A percentile compares a stretch with the other conserved stretches of the same genome.
Evolutionary conservation across 176 grass and related monocot genomes (phyloP).

Genomic region (Oropetium thomaeum): DNA sequence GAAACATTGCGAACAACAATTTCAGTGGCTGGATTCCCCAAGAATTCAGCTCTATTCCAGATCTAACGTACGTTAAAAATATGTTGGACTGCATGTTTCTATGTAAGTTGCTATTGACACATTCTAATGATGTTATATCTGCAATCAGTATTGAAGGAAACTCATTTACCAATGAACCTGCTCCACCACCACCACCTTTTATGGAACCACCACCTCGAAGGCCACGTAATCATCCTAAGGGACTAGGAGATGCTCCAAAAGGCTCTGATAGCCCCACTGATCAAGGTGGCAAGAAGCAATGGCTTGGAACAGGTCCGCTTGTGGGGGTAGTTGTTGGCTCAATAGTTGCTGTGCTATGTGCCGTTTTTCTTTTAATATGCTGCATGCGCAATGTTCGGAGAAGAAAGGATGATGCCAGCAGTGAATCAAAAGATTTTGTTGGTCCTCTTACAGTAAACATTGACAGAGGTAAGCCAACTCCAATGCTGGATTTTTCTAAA

Average conservation of each 20-base stretch:
- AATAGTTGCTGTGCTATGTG: conserved; percentile 45
- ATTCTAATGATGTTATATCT: conserved; percentile 44
- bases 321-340: conserved; percentile 72
- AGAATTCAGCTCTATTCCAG: conserved; percentile 82
- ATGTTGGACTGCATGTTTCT: not conserved
- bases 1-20: conserved; percentile 96
- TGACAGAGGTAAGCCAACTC: conserved; percentile 59
- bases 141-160: conserved; percentile 64
- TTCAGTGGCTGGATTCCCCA: conserved; percentile 95
- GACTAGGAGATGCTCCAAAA: conserved; percentile 42
- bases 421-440: conserved; percentile 58
- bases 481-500: conserved; percentile 21
- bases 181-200: conserved; percentile 82
- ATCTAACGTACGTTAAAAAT: conserved; percentile 62
- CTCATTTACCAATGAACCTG: conserved; percentile 74
- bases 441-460: conserved; percentile 48
- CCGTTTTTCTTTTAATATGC: conserved; percentile 52
- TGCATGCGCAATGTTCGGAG: conserved; percentile 48
- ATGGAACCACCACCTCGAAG: conserved; percentile 62
- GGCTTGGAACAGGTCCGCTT: conserved; percentile 49
- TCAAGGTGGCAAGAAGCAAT: conserved; percentile 55
- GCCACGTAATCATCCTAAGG: conserved; percentile 40
- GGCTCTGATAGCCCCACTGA: conserved; percentile 25
- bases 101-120: not conserved
- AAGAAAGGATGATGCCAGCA: conserved; percentile 61